Base-by-base conservation (phyloP, 495 filamentous ascomycete genomes). In the Neurospora cerealis region DNA sequence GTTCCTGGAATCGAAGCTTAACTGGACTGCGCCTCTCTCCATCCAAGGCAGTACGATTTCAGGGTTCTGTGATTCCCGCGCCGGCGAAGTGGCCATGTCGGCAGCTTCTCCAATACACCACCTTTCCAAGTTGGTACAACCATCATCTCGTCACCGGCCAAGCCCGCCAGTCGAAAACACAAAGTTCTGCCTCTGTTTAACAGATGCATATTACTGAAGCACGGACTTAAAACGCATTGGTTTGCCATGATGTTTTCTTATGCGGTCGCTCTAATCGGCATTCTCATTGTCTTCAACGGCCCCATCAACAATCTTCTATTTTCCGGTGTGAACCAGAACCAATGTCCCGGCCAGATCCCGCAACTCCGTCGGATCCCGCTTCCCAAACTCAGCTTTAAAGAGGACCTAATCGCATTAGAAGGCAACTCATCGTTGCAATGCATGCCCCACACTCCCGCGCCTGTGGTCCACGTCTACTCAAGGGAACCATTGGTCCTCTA, bases 401-500 rank as follows among this genome's bases (percentile, higher is more conserved):
- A 82, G 46, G 82, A 83, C 19, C 77, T 85, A 17, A 72, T 86
- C 41, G 84, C 84, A 28, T 76, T 85, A 17, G 84, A 86, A 41
- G 39, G 69, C 28, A 24, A 81, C 74, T 70, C 76, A 46, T 81
- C 77, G 15, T 69, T 71, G 69, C 42, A 74, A 73, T 5, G 71
- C 73, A 17, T 86, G 84, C 40, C 70, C 54, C 54, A 66, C 15
- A 66, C 75, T 8, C 75, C 74, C 2, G 78, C 83, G 69, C 73
- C 75, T 10, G 77, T 76, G 0, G 79, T 84, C 24, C 83, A 85
- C 71, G 75, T 86, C 28, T 81, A 81, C 69, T 83, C 80, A 11
- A 79, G 83, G 70, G 83, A 80, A 40, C 84, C 83, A 21, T 73
- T 85, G 36, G 84, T 85, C 1, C 75, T 86, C 8, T 86, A 86